Conservation (phyloP, 31 red algal genomes). For the Porphyra umbilicalis region DNA sequence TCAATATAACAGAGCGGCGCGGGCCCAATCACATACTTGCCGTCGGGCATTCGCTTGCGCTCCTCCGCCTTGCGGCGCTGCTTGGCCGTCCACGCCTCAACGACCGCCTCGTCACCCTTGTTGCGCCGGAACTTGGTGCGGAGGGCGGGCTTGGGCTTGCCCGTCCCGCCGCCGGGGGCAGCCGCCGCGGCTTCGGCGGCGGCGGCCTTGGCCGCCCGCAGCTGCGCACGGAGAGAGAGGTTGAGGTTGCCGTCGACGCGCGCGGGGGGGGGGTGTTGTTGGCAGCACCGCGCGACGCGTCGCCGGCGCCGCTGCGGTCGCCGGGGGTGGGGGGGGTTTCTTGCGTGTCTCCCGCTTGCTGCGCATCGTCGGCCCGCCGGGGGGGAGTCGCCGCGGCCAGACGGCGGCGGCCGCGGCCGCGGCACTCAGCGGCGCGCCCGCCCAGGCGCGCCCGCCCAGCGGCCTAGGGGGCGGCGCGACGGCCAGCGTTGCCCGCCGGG, state of each 20-base stretch:
- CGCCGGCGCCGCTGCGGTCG: not conserved
- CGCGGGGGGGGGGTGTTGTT: not conserved
- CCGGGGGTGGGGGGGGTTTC: not conserved
- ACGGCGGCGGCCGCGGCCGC: too few species aligned
- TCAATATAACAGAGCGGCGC: slow-evolving; percentile 57
- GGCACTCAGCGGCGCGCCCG: too few species aligned
- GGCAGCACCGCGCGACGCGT: not conserved
- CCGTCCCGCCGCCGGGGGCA: not conserved
- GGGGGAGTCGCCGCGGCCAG: too few species aligned
- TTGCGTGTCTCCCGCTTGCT: not conserved
- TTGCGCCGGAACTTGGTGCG: not conserved
- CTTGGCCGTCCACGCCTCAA: not conserved
- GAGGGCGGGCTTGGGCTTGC: not conserved
- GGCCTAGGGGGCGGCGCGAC: too few species aligned
- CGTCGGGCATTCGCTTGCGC: slow-evolving; percentile 27
- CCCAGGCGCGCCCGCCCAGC: too few species aligned
- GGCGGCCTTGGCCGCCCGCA: not conserved
- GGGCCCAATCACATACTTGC: slow-evolving; percentile 22
- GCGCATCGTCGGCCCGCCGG: too few species aligned
- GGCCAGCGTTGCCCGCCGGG: too few species aligned
- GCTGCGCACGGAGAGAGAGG: not conserved
- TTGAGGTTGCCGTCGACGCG: not conserved
- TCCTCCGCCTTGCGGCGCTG: not conserved
- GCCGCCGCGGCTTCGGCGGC: not conserved
- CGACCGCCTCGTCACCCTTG: not conserved